Evolutionary conservation across 345 rosid species (phyloP).

Genomic region (Fremontodendron californicum): DNA sequence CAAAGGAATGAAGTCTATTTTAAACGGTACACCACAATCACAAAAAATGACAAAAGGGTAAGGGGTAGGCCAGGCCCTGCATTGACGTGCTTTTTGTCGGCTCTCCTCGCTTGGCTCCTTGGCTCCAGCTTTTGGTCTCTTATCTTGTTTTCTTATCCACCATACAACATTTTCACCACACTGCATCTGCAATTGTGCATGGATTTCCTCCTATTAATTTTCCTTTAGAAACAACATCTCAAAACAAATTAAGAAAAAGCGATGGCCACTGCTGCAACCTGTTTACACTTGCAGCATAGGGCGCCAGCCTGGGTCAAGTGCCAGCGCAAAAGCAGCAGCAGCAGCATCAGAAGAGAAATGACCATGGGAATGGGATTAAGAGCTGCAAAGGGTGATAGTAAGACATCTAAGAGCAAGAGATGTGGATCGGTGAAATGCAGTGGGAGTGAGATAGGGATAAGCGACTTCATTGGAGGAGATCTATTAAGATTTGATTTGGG

Average conservation of each 20-base stretch:
- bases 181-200: background rate
- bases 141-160: conserved; percentile 35
- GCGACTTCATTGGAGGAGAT: conserved; percentile 86
- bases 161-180: conserved; percentile 17
- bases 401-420: background rate
- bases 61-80: background rate
- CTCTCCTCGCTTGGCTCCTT: background rate
- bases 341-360: conserved; percentile 2
- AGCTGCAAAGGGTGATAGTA: background rate
- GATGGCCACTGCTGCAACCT: conserved; percentile 39
- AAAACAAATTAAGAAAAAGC: background rate
- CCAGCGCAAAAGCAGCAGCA: conserved; percentile 9
- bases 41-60: background rate
- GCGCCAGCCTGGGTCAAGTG: conserved; percentile 14
- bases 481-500: conserved; percentile 61
- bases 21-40: background rate
- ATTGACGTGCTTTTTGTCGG: background rate
- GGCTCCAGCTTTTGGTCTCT: conserved; percentile 5
- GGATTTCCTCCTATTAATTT: background rate
- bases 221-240: background rate
- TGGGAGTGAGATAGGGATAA: conserved; percentile 33
- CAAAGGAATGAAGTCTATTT: no score
- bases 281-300: conserved; percentile 37
- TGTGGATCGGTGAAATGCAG: conserved; percentile 28
- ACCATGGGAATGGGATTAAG: background rate